Percentiles rank a stretch among this genome's conserved stretches.
These are phyloP conservation scores for Piper longum DNA, from an alignment of 164 flowering plant species.

Conservation along the genomic window DNA sequence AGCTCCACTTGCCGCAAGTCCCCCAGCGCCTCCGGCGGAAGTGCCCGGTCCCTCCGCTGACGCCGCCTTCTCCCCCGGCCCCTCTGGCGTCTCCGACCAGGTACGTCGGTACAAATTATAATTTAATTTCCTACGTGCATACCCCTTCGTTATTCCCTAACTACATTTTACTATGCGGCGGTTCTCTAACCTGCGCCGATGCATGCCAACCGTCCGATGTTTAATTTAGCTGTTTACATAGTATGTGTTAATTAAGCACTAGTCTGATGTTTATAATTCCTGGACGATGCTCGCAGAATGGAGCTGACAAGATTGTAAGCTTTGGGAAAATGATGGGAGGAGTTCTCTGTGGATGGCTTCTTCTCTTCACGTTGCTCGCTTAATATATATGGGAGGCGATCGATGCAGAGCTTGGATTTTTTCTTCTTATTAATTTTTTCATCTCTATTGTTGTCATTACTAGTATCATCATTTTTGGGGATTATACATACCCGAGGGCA, in stretches of 20 bases:
- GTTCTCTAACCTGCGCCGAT: not conserved
- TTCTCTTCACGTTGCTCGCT: not conserved
- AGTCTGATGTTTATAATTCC: no score
- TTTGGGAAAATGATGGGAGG: not conserved
- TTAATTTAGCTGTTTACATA: not conserved
- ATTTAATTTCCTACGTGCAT: no score
- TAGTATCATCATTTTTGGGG: no score
- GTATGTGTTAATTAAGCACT: no score
- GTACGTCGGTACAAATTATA: constrained; percentile 8
- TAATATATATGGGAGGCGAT: no score
- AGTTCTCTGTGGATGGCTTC: not conserved
- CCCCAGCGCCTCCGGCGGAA: constrained; percentile 24
- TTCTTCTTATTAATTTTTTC: no score
- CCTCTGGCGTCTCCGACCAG: constrained; percentile 14
- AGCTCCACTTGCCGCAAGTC: constrained; percentile 9
- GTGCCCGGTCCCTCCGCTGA: constrained; percentile 25
- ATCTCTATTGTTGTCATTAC: no score
- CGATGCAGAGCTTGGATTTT: no score
- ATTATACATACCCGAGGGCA: no score
- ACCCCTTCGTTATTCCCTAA: not conserved
- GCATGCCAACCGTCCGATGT: no score
- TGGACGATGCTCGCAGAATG: constrained; percentile 27
- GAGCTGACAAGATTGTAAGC: constrained; percentile 19
- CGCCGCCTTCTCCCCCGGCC: constrained; percentile 12
- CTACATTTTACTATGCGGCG: not conserved